phyloP scores from a whole-genome alignment of 495 filamentous ascomycete species.

The Neurospora sp. region DNA sequence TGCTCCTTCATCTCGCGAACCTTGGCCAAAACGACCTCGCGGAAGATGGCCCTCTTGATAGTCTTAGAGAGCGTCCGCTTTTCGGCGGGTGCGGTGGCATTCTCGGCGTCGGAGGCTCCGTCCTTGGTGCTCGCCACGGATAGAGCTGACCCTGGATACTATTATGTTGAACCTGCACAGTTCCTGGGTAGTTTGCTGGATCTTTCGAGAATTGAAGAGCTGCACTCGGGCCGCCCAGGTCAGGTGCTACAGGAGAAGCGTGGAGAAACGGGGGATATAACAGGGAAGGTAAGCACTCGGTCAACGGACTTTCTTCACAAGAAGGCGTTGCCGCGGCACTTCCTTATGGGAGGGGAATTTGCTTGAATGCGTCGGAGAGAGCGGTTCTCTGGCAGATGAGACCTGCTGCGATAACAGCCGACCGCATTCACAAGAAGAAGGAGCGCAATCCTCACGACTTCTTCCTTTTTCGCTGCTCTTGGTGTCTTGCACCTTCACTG shows the following conservation, averaged over 20 bases:
- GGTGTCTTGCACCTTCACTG: not conserved
- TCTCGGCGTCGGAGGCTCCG: conserved; percentile 17
- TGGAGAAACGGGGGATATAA: not conserved
- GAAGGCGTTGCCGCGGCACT: not conserved
- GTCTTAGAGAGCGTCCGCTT: conserved; percentile 63
- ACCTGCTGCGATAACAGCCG: not conserved
- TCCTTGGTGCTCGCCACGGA: conserved; percentile 6
- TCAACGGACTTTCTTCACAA: not conserved
- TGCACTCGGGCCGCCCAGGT: not conserved
- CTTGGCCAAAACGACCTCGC: conserved; percentile 95
- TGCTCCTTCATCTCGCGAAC: conserved; percentile 85
- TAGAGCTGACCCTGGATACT: not conserved
- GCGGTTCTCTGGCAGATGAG: not conserved
- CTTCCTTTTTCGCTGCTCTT: not conserved
- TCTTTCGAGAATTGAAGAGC: too few relatives aligned
- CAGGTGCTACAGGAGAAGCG: not conserved
- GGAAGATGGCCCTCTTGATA: conserved; percentile 86
- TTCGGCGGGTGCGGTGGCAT: conserved; percentile 26
- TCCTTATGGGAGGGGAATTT: not conserved
- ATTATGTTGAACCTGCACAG: too few relatives aligned
- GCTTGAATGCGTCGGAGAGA: not conserved
- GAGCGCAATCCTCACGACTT: not conserved
- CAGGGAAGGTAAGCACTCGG: not conserved
- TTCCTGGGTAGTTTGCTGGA: too few relatives aligned
- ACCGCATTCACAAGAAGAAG: not conserved